A percentile compares a stretch with the other conserved stretches of the same genome.
These are phyloP conservation scores for Podaxis sp. DNA, from an alignment of 768 basidiomycete species.

Conservation along the genomic window DNA sequence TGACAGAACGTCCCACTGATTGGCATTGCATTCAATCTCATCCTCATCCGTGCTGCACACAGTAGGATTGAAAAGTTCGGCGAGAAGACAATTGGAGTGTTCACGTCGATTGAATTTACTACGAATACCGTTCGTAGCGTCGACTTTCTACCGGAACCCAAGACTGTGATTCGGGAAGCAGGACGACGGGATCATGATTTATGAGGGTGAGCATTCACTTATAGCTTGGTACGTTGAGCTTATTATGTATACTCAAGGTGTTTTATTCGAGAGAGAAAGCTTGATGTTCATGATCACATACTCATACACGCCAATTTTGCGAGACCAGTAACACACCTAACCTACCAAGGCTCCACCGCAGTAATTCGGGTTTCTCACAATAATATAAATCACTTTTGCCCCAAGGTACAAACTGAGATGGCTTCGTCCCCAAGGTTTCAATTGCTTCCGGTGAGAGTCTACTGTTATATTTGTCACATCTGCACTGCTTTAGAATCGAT, in stretches of 20 bases:
- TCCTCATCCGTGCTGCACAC: conserved; percentile 9
- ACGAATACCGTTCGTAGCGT: not conserved
- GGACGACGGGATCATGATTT: not conserved
- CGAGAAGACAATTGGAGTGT: not conserved
- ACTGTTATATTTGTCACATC: not conserved
- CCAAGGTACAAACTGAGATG: not conserved
- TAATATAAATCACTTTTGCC: not conserved
- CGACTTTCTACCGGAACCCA: not conserved
- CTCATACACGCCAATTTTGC: not conserved
- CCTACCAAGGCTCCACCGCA: not conserved
- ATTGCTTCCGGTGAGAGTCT: not conserved
- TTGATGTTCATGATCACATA: not conserved
- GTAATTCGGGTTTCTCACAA: not conserved
- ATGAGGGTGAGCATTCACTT: not conserved
- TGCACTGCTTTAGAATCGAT: not conserved
- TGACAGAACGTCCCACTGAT: conserved; percentile 7
- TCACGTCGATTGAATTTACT: conserved; percentile 4
- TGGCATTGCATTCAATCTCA: conserved; percentile 10
- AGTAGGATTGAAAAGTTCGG: not conserved
- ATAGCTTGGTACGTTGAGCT: not conserved
- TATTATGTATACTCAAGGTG: not conserved
- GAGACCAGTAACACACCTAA: not conserved
- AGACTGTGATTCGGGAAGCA: not conserved
- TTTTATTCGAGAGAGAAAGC: not conserved
- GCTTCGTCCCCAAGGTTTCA: not conserved